A percentile compares a stretch with the other conserved stretches of the same genome.
Conservation (phyloP, 1,284 basidiomycete genomes). For the Xerocomus nothofagi region DNA sequence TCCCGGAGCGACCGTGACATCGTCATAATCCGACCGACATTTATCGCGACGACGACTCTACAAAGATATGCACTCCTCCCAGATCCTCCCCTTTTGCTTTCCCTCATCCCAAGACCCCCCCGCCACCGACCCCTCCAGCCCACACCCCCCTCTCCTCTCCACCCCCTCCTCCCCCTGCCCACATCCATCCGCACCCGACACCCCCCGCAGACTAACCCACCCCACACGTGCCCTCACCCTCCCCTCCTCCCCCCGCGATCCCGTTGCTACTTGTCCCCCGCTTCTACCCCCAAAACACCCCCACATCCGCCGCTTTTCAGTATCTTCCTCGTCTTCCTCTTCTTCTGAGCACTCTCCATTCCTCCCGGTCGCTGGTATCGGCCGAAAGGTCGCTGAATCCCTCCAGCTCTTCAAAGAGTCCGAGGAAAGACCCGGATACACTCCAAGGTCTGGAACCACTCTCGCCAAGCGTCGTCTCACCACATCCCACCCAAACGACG, state of each 20-base stretch:
- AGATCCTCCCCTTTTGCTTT: not conserved
- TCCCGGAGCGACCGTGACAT: slow-evolving; percentile 33
- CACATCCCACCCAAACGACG: slow-evolving; percentile 46
- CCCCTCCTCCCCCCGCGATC: slow-evolving; percentile 30
- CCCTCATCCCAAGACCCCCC: too few relatives aligned
- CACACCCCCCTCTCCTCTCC: slow-evolving; percentile 10
- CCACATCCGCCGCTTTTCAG: slow-evolving; percentile 39
- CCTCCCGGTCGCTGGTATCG: slow-evolving; percentile 49
- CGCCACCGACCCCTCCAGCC: too few relatives aligned
- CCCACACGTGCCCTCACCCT: slow-evolving; percentile 42
- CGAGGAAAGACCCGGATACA: slow-evolving; percentile 39
- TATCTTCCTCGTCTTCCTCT: slow-evolving; percentile 47
- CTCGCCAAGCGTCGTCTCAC: slow-evolving; percentile 41
- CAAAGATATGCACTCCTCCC: not conserved
- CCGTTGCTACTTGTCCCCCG: slow-evolving; percentile 1
- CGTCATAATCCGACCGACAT: slow-evolving; percentile 28
- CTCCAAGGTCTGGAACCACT: slow-evolving; percentile 33
- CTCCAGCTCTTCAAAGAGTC: slow-evolving; percentile 80
- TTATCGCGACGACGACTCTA: slow-evolving; percentile 5
- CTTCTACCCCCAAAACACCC: slow-evolving; percentile 33
- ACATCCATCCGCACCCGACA: slow-evolving; percentile 14
- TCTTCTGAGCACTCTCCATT: slow-evolving; percentile 18
- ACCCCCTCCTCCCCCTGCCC: slow-evolving; percentile 39
- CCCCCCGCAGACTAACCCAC: slow-evolving; percentile 21
- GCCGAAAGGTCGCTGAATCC: slow-evolving; percentile 77